phyloP scores from a whole-genome alignment of 768 basidiomycete species.

The Calocybe indica region DNA sequence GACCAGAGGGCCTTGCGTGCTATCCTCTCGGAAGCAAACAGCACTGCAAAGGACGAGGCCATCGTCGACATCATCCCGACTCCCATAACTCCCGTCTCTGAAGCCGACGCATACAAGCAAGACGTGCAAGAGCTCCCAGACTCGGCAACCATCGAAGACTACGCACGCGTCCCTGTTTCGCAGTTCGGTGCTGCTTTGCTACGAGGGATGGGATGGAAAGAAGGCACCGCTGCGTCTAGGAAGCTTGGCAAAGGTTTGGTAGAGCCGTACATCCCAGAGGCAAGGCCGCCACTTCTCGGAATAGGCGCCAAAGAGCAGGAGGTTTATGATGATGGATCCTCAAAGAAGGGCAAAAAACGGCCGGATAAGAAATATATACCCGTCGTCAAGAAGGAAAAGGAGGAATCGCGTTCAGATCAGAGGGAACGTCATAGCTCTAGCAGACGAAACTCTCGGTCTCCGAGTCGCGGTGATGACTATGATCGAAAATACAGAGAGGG shows the following conservation, averaged over 20 bases:
- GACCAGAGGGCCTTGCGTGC: conserved; percentile 81
- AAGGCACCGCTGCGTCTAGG: conserved; percentile 65
- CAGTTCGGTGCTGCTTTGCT: conserved; percentile 92
- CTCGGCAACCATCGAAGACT: conserved; percentile 73
- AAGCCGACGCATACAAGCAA: conserved; percentile 78
- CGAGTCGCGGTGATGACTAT: conserved; percentile 18
- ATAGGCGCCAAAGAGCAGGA: conserved; percentile 91
- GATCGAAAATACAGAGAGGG: conserved; percentile 17
- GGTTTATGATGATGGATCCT: conserved; percentile 62
- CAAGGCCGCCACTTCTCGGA: conserved; percentile 83
- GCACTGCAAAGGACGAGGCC: conserved; percentile 31
- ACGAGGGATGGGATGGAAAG: conserved; percentile 96
- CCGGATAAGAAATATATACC: conserved; percentile 82
- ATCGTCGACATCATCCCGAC: conserved; percentile 61
- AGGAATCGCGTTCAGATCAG: conserved; percentile 20
- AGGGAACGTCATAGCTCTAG: conserved; percentile 15
- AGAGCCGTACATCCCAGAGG: conserved; percentile 76
- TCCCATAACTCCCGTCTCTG: conserved; percentile 41
- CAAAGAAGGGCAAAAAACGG: conserved; percentile 41
- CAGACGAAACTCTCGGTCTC: no score
- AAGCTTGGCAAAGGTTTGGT: conserved; percentile 56
- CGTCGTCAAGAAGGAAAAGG: conserved; percentile 64
- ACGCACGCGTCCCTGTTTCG: conserved; percentile 84
- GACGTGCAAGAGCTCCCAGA: conserved; percentile 81
- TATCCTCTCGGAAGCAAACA: conserved; percentile 53